These are phyloP conservation scores for Dactylellina leptospora DNA, from an alignment of 2,329 filamentous ascomycete genomes.

Conservation along the genomic window DNA sequence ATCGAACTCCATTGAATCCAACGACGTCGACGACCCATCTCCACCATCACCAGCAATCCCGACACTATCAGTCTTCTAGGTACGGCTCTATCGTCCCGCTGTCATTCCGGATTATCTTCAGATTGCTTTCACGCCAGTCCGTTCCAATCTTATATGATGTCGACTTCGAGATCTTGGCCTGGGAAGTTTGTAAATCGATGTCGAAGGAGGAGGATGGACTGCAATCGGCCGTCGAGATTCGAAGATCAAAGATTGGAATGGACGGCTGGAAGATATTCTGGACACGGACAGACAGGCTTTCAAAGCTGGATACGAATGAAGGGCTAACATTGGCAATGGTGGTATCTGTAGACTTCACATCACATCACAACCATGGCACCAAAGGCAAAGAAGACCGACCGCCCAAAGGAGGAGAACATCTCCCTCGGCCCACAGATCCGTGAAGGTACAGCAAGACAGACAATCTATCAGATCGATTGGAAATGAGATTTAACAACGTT, in stretches of 20 bases:
- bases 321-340: conserved; percentile 39
- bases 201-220: conserved; percentile 7
- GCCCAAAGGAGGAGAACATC: conserved; percentile 90
- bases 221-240: conserved; percentile 20
- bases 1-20: conserved; percentile 39
- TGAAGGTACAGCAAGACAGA: conserved; percentile 71
- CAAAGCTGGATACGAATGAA: conserved; percentile 4
- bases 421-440: conserved; percentile 95
- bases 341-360: conserved; percentile 29
- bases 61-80: conserved; percentile 38
- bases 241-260: conserved; percentile 19
- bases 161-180: conserved; percentile 24
- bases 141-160: conserved; percentile 20
- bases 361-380: conserved; percentile 74
- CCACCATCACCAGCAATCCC: conserved; percentile 44
- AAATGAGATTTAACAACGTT: conserved; percentile 1
- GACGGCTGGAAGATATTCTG: conserved; percentile 9
- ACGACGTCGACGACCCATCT: conserved; percentile 46
- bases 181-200: conserved; percentile 11
- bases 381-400: conserved; percentile 81
- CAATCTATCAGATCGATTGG: conserved; percentile 5
- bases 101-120: background rate
- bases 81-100: conserved; percentile 22
- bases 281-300: conserved; percentile 3
- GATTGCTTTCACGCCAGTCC: conserved; percentile 9